Evolutionary conservation across 441 rosid species (phyloP).

Genomic region (Pelargonium fulgidum): DNA sequence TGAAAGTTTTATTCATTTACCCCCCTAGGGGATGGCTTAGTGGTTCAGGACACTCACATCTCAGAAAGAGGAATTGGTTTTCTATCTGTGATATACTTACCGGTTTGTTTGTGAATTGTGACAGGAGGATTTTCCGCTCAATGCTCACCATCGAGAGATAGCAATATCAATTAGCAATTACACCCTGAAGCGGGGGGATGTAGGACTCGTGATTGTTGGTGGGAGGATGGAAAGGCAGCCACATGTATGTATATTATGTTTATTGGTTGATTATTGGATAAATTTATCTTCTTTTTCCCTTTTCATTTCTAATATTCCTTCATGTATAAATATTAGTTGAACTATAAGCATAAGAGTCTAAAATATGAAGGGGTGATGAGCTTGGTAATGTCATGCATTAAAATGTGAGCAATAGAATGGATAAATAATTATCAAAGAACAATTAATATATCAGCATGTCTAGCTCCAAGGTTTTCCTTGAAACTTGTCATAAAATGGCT

Average conservation of each 20-base stretch:
- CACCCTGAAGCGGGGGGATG: constrained; percentile 84
- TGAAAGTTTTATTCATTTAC: background rate
- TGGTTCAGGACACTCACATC: too few relatives aligned
- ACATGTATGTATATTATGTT: constrained; percentile 50
- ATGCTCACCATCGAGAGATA: constrained; percentile 86
- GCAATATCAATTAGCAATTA: constrained; percentile 82
- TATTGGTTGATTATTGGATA: constrained; percentile 1
- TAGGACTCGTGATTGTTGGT: constrained; percentile 80
- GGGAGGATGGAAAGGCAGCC: constrained; percentile 96
- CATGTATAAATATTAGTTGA: too few relatives aligned
- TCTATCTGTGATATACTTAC: constrained; percentile 3
- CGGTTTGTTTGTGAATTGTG: constrained; percentile 21
- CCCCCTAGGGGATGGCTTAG: constrained; percentile 1
- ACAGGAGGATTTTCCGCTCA: constrained; percentile 93
- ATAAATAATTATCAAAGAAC: too few relatives aligned
- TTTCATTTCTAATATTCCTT: background rate
- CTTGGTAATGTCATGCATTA: too few relatives aligned
- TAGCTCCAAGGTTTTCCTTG: too few relatives aligned
- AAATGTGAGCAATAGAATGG: too few relatives aligned
- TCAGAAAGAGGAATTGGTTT: too few relatives aligned
- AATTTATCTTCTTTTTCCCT: background rate
- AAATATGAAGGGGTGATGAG: too few relatives aligned
- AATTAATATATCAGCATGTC: too few relatives aligned
- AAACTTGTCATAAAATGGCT: too few relatives aligned
- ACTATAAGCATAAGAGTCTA: too few relatives aligned